Conservation (phyloP, 225 moss, liverwort and hornwort species). For the Polytrichum commune region DNA sequence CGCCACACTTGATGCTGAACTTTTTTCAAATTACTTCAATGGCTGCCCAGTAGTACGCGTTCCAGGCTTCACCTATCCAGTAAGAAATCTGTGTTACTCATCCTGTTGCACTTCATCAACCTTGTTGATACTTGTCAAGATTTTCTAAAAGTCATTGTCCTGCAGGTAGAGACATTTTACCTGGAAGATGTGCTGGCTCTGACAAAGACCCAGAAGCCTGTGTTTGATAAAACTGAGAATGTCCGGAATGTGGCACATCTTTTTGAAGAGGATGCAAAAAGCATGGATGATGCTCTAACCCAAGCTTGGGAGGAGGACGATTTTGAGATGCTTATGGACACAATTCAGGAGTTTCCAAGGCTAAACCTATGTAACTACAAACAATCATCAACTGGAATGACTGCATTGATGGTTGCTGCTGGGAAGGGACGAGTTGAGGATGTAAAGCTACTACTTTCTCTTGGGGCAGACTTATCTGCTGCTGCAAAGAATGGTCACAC, state of each 20-base stretch:
- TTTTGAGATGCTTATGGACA: conserved; percentile 79
- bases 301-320: conserved; percentile 88
- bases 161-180: conserved; percentile 78
- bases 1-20: conserved; percentile 85
- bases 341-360: conserved; percentile 68
- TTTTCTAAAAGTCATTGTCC: neutral
- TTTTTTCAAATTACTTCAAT: conserved; percentile 88
- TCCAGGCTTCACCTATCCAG: conserved; percentile 95
- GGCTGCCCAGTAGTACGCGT: conserved; percentile 80
- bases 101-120: neutral
- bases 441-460: conserved; percentile 63
- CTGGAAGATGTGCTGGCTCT: conserved; percentile 87
- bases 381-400: conserved; percentile 87
- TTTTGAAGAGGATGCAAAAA: conserved; percentile 76
- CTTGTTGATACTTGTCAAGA: neutral
- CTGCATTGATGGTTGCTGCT: conserved; percentile 84
- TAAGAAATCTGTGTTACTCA: conserved; percentile 31
- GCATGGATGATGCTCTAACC: conserved; percentile 87
- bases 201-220: conserved; percentile 35
- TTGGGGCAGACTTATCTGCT: conserved; percentile 73
- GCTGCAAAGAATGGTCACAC: conserved; percentile 71
- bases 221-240: conserved; percentile 20
- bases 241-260: conserved; percentile 26
- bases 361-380: conserved; percentile 78
- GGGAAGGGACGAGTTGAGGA: conserved; percentile 89